phyloP scores from a whole-genome alignment of 2,329 filamentous ascomycete genomes.

The Rachicladosporium sp. region DNA sequence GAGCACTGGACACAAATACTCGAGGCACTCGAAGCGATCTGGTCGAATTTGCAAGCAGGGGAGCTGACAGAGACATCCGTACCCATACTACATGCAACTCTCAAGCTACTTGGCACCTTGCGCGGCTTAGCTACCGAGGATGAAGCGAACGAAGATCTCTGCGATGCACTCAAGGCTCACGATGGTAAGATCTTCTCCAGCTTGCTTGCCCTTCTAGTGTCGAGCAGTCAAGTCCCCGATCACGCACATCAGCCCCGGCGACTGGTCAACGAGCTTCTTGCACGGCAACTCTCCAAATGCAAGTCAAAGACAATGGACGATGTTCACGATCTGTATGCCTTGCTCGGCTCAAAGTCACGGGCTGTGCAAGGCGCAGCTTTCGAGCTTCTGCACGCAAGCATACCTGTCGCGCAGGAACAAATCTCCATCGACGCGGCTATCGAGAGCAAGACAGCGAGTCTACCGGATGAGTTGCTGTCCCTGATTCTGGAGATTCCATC shows the following conservation, averaged over 20 bases:
- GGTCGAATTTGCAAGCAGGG: conserved; percentile 15
- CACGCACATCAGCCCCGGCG: conserved; percentile 53
- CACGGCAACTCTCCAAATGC: conserved; percentile 54
- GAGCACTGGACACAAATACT: conserved; percentile 60
- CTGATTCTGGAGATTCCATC: conserved; percentile 69
- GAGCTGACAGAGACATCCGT: conserved; percentile 13
- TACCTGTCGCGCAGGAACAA: conserved; percentile 67
- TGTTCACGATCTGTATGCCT: conserved; percentile 56
- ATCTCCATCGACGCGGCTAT: conserved; percentile 65
- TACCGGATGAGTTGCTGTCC: conserved; percentile 77
- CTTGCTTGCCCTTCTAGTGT: conserved; percentile 52
- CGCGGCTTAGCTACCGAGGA: conserved; percentile 41
- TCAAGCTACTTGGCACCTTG: conserved; percentile 57
- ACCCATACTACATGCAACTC: conserved; percentile 50
- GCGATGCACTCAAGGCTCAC: conserved; percentile 57
- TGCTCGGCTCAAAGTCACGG: conserved; percentile 63
- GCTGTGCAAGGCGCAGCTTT: conserved; percentile 73
- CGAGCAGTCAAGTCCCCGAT: conserved; percentile 33
- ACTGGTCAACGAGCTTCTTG: conserved; percentile 64
- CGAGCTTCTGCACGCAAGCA: conserved; percentile 63
- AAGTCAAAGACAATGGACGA: conserved; percentile 51
- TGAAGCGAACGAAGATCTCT: conserved; percentile 81
- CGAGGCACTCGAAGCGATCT: conserved; percentile 23
- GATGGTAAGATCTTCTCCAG: conserved; percentile 44
- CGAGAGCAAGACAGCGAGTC: conserved; percentile 56